Conservation (phyloP, 75 land plant genomes). For the Cunninghamia lanceolata region DNA sequence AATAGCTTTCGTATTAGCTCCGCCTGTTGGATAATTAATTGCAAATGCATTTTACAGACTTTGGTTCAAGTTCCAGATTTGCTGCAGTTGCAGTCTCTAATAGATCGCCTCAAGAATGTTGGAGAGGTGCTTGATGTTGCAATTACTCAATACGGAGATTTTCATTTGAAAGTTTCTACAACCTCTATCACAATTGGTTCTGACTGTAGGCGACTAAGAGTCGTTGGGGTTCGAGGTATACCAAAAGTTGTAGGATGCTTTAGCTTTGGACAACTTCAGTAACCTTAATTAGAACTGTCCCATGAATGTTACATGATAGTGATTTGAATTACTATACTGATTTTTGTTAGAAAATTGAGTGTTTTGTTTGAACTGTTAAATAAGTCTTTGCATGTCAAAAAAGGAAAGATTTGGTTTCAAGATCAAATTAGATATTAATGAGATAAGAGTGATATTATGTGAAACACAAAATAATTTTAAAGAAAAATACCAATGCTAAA, state of each 20-base stretch:
- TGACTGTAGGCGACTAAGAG: slow-evolving; percentile 68
- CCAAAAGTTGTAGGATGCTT: not conserved
- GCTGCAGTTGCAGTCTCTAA: slow-evolving; percentile 61
- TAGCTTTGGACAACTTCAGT: slow-evolving; percentile 4
- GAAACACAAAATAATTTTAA: not conserved
- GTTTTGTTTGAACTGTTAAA: not conserved
- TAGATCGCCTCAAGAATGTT: slow-evolving; percentile 85
- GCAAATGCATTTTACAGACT: slow-evolving; percentile 27
- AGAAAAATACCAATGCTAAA: not conserved
- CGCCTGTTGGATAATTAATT: not conserved
- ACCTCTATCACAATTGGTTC: slow-evolving; percentile 77
- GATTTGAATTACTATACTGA: not conserved
- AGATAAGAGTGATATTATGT: not conserved
- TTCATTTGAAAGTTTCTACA: slow-evolving; percentile 82
- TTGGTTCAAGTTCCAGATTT: slow-evolving; percentile 89
- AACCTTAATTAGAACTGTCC: not conserved
- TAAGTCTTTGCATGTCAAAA: not conserved
- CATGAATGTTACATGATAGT: not conserved
- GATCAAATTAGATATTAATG: not conserved
- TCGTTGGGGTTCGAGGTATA: slow-evolving; percentile 74
- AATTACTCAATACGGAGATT: slow-evolving; percentile 81
- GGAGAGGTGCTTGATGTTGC: slow-evolving; percentile 80
- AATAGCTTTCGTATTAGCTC: not conserved
- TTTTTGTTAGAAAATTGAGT: not conserved
- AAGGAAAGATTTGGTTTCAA: not conserved